These are phyloP conservation scores for Brassica balearica DNA, from an alignment of 441 rosid species.

Conservation along the genomic window DNA sequence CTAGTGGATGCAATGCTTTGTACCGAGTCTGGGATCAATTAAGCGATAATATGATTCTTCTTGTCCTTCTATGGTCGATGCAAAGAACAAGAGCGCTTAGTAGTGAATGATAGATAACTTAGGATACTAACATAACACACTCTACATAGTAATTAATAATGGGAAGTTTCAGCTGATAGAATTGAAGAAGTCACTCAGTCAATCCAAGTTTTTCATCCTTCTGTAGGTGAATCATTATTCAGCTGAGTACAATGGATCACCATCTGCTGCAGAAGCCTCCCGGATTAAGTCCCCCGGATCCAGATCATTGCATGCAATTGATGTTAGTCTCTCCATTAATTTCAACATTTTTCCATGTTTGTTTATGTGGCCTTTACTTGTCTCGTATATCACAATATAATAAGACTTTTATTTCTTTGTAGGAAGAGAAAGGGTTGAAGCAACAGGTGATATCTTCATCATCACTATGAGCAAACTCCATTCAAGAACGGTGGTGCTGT, in stretches of 20 bases:
- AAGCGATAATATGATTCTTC: not conserved
- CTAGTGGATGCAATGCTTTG: not conserved
- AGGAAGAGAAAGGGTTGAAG: constrained; percentile 41
- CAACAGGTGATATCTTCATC: constrained; percentile 22
- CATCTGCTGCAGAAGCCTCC: constrained; percentile 57
- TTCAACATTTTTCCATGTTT: not conserved
- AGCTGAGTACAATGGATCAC: constrained; percentile 53
- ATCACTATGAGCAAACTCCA: constrained; percentile 27
- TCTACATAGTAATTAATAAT: constrained; percentile 12
- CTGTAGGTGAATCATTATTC: constrained; percentile 29
- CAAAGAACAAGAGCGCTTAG: constrained; percentile 18
- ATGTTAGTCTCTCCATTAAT: constrained; percentile 51
- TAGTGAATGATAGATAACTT: not conserved
- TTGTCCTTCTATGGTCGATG: constrained; percentile 2
- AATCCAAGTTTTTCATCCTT: not conserved
- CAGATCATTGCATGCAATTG: constrained; percentile 51
- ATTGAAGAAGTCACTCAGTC: not conserved
- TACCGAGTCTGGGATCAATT: too few relatives aligned
- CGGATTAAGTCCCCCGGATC: constrained; percentile 50
- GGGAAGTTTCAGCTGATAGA: not conserved
- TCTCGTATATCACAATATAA: not conserved
- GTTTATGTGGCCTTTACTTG: constrained; percentile 1
- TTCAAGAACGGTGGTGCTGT: constrained; percentile 1
- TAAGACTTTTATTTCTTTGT: not conserved
- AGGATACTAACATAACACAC: not conserved